A percentile compares a stretch with the other conserved stretches of the same genome.
Conservation (phyloP, 1,139 yeast species). For the Yamadazyma pseudoaaseri region DNA sequence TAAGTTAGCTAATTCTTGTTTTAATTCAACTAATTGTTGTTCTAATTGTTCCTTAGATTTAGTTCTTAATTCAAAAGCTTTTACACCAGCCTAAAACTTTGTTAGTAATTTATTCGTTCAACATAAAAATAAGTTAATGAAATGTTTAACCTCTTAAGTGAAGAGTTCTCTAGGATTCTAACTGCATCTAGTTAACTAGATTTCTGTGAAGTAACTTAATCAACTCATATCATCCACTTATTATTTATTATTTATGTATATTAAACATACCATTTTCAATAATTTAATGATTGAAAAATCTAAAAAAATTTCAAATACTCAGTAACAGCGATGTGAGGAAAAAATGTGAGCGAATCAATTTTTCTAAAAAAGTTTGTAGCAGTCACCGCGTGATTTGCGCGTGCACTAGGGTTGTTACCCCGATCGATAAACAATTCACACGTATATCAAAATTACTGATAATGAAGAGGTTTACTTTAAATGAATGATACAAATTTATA, state of each 20-base stretch:
- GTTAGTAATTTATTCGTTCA: conserved; percentile 11
- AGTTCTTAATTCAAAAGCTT: conserved; percentile 95
- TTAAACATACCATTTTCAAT: conserved; percentile 13
- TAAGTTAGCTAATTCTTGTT: conserved; percentile 94
- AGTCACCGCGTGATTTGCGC: conserved; percentile 1
- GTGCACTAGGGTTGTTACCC: conserved; percentile 8
- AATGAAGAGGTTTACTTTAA: no score
- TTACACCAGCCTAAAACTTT: conserved; percentile 72
- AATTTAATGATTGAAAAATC: conserved; percentile 10
- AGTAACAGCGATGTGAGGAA: conserved; percentile 5
- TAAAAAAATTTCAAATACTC: conserved; percentile 9
- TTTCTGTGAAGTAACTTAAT: no score
- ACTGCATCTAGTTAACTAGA: no score
- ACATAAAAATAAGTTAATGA: neutral
- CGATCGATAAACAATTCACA: neutral
- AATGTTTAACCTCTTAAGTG: neutral
- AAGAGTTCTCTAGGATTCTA: no score
- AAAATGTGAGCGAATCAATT: conserved; percentile 1
- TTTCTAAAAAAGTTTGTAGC: conserved; percentile 2
- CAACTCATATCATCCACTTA: neutral
- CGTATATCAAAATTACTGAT: neutral
- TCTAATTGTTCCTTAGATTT: conserved; percentile 97
- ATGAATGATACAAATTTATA: neutral
- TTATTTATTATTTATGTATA: neutral
- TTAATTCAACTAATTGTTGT: conserved; percentile 90